phyloP scores from a whole-genome alignment of 257 asterid species.

The Solanum appendiculatum region DNA sequence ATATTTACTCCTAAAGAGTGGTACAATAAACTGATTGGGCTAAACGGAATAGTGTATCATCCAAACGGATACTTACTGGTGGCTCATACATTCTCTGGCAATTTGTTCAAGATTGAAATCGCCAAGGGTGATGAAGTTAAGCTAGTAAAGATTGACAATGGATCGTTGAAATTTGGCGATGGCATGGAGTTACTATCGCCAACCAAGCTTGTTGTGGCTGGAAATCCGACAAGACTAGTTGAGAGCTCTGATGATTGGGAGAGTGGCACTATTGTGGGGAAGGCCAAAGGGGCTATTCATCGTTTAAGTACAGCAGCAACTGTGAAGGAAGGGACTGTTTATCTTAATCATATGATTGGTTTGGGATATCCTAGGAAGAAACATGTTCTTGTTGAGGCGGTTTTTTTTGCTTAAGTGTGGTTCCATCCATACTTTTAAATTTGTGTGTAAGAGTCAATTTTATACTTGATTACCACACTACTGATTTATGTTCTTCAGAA shows the following conservation, averaged over 20 bases:
- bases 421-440: neutral
- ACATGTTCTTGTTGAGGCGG: conserved; percentile 74
- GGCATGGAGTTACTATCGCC: conserved; percentile 74
- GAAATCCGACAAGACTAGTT: conserved; percentile 53
- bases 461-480: neutral
- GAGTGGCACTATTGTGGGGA: conserved; percentile 44
- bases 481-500: neutral
- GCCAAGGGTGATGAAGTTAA: conserved; percentile 34
- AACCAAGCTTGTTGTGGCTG: conserved; percentile 62
- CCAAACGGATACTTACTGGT: conserved; percentile 80
- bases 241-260: conserved; percentile 77
- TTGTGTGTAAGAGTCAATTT: neutral
- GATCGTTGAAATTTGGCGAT: conserved; percentile 62
- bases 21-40: conserved; percentile 48
- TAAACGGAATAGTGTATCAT: conserved; percentile 80
- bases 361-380: conserved; percentile 80
- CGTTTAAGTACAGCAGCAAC: conserved; percentile 67
- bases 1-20: conserved; percentile 53
- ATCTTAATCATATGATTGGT: conserved; percentile 71
- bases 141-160: conserved; percentile 30
- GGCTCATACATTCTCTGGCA: conserved; percentile 63
- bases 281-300: conserved; percentile 40
- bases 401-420: conserved; percentile 20
- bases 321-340: conserved; percentile 73
- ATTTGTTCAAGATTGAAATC: conserved; percentile 51